phyloP scores from a whole-genome alignment of 2,329 filamentous ascomycete genomes.

The Arthrobotrys entomopaga region DNA sequence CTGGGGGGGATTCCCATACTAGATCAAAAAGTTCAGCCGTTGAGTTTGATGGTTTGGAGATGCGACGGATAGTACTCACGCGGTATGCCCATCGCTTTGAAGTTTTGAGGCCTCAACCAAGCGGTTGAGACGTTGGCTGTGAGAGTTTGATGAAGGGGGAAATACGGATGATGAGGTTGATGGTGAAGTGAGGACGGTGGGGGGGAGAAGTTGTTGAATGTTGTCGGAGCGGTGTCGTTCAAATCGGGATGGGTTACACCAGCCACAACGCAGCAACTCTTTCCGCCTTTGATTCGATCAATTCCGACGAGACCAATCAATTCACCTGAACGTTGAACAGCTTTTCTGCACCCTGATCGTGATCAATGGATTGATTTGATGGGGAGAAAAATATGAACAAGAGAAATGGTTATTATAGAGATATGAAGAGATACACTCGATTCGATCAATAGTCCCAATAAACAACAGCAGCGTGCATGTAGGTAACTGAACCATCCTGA shows the following conservation, averaged over 20 bases:
- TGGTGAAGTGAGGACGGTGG: neutral
- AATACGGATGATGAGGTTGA: slow-evolving; percentile 26
- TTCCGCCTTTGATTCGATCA: neutral
- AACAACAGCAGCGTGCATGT: too few species aligned
- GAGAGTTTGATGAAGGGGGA: slow-evolving; percentile 6
- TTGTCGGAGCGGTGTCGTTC: neutral
- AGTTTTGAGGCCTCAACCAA: neutral
- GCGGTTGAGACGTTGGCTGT: slow-evolving; percentile 16
- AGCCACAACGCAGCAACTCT: slow-evolving; percentile 9
- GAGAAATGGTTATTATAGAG: too few species aligned
- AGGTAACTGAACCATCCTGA: too few species aligned
- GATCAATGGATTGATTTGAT: too few species aligned
- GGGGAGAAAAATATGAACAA: too few species aligned
- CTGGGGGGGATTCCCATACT: slow-evolving; percentile 55
- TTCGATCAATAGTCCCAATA: too few species aligned
- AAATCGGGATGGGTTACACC: neutral
- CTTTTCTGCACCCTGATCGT: too few species aligned
- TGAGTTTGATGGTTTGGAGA: neutral
- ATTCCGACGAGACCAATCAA: too few species aligned
- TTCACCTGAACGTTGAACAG: too few species aligned
- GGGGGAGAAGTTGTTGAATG: neutral
- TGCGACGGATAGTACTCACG: slow-evolving; percentile 25
- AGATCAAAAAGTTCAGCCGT: slow-evolving; percentile 10
- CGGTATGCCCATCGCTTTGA: slow-evolving; percentile 50
- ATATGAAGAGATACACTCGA: too few species aligned